Percentiles rank a stretch among this genome's conserved stretches.
These are phyloP conservation scores for Mercurialis annua DNA, from an alignment of 345 rosid species.

Conservation along the genomic window DNA sequence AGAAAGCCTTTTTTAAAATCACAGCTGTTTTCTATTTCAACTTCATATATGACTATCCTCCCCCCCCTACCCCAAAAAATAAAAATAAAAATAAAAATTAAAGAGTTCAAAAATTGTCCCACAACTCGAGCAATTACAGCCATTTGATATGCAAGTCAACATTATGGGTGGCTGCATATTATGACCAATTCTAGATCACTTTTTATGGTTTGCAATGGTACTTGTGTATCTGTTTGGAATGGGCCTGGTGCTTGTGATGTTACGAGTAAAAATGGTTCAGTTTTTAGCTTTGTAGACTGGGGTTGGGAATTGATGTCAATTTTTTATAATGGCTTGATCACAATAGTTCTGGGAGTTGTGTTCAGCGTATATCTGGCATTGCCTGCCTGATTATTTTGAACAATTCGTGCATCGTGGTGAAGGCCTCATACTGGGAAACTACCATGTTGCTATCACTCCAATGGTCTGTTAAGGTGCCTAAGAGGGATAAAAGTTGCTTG, in stretches of 20 bases:
- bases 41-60: background rate
- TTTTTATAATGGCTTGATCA: background rate
- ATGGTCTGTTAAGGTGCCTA: background rate
- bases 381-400: background rate
- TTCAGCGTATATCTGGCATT: background rate
- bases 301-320: background rate
- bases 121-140: background rate
- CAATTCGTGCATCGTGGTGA: background rate
- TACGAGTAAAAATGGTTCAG: background rate
- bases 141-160: background rate
- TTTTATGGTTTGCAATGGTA: background rate
- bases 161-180: background rate
- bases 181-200: background rate
- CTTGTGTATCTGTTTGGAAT: background rate
- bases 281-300: background rate
- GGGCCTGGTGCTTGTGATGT: background rate
- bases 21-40: background rate
- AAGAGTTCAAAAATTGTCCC: background rate
- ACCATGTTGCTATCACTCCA: background rate
- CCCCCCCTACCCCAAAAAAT: background rate
- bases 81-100: too few species aligned
- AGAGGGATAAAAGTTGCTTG: background rate
- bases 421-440: slow-evolving; percentile 4
- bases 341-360: background rate
- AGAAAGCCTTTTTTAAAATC: background rate